These are phyloP conservation scores for Begonia fuchsioides DNA, from an alignment of 306 rosid genomes.

Conservation along the genomic window DNA sequence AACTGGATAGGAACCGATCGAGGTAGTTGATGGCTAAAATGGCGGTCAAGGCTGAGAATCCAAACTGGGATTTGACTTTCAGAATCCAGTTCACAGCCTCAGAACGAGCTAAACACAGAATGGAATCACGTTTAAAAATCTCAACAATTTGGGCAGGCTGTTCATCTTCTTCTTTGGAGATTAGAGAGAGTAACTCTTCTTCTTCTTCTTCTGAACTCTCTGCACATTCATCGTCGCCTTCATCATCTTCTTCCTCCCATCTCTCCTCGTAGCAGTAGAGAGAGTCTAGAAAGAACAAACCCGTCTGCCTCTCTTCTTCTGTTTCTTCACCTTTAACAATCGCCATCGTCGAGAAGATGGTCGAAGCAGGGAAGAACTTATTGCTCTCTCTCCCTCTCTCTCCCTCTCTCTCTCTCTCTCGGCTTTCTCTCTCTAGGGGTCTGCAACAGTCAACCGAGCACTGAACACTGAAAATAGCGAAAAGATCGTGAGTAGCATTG, in stretches of 20 bases:
- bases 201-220: constrained; percentile 4
- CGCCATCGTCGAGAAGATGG: constrained; percentile 72
- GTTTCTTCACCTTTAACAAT: constrained; percentile 18
- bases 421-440: constrained; percentile 5
- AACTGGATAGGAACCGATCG: constrained; percentile 36
- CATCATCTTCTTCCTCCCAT: constrained; percentile 44
- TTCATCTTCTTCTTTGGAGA: constrained; percentile 46
- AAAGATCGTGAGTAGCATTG: no score
- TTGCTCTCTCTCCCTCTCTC: constrained; percentile 6
- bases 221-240: constrained; percentile 1
- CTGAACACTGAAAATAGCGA: no score
- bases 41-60: constrained; percentile 43
- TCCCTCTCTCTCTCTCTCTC: constrained; percentile 1
- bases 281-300: constrained; percentile 39
- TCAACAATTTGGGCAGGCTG: constrained; percentile 2
- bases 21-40: constrained; percentile 39
- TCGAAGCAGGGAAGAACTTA: constrained; percentile 17
- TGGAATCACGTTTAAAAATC: constrained; percentile 12
- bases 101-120: constrained; percentile 23
- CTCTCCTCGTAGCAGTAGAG: constrained; percentile 65
- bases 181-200: constrained; percentile 45
- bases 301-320: constrained; percentile 19
- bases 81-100: constrained; percentile 52
- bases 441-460: constrained; percentile 14
- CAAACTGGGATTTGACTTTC: constrained; percentile 41